These are phyloP conservation scores for Heliosperma pusillum DNA, from an alignment of 148 eudicot species.

Conservation along the genomic window DNA sequence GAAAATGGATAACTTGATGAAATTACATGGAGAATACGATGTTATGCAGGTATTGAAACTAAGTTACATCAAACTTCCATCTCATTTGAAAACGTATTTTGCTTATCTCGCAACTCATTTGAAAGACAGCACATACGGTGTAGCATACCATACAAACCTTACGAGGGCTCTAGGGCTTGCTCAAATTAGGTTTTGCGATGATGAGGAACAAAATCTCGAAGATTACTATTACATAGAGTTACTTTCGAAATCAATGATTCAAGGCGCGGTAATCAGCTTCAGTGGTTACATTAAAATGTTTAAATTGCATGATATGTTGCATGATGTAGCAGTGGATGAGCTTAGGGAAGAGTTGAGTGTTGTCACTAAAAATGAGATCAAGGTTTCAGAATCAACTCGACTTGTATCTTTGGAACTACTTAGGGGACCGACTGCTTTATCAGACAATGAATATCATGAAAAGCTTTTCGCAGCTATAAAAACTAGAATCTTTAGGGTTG, in stretches of 20 bases:
- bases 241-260: constrained; percentile 42
- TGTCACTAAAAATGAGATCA: constrained; percentile 21
- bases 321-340: constrained; percentile 39
- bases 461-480: constrained; percentile 25
- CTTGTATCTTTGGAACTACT: constrained; percentile 20
- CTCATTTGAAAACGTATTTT: neutral
- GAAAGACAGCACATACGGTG: neutral
- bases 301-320: constrained; percentile 42
- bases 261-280: constrained; percentile 21
- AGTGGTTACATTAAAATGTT: constrained; percentile 27
- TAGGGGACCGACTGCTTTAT: constrained; percentile 11
- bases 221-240: neutral
- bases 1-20: neutral
- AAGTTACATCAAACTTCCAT: neutral
- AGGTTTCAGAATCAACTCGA: constrained; percentile 25
- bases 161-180: constrained; percentile 26
- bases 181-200: no score
- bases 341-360: constrained; percentile 31
- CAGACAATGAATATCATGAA: constrained; percentile 17
- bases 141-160: neutral
- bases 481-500: constrained; percentile 29
- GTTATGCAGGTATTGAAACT: neutral
- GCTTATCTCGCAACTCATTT: neutral
- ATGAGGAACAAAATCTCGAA: neutral
- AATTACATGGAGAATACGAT: neutral